These are phyloP conservation scores for Carex littledalei DNA, from an alignment of 176 grass and related monocot species.

Conservation along the genomic window DNA sequence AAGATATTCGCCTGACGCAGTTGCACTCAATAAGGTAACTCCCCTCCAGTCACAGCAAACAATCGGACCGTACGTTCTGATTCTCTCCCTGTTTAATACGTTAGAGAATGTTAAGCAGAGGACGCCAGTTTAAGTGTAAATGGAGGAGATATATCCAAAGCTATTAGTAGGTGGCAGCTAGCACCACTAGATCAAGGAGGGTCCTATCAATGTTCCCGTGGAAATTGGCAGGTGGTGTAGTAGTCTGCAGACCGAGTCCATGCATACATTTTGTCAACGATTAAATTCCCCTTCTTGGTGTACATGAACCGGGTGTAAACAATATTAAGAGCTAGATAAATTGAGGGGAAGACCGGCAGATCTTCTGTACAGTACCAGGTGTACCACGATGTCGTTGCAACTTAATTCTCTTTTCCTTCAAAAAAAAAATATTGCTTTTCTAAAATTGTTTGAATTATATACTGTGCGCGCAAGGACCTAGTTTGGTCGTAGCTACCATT, in stretches of 20 bases:
- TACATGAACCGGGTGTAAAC: background rate
- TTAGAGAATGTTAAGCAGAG: background rate
- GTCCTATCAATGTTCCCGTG: slow-evolving; percentile 7
- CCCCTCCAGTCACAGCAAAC: background rate
- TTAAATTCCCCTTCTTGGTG: background rate
- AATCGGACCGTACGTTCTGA: background rate
- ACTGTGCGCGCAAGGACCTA: background rate
- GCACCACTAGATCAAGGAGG: slow-evolving; percentile 2
- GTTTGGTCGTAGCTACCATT: background rate
- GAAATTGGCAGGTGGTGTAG: background rate
- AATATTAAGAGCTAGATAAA: background rate
- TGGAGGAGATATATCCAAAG: background rate
- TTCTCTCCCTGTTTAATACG: background rate
- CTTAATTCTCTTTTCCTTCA: too few species aligned
- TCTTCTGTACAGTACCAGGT: slow-evolving; percentile 13
- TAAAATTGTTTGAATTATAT: background rate
- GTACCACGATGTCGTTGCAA: background rate
- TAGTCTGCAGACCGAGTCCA: background rate
- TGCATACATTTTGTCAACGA: background rate
- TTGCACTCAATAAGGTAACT: background rate
- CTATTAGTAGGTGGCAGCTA: slow-evolving; percentile 2
- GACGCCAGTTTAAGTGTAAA: background rate
- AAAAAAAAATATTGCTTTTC: background rate
- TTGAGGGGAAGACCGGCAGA: background rate
- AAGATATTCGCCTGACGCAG: slow-evolving; percentile 13